Evolutionary conservation across 192 early-diverging fungal genomes (phyloP).

Genomic region (Powellomyces hirtus): DNA sequence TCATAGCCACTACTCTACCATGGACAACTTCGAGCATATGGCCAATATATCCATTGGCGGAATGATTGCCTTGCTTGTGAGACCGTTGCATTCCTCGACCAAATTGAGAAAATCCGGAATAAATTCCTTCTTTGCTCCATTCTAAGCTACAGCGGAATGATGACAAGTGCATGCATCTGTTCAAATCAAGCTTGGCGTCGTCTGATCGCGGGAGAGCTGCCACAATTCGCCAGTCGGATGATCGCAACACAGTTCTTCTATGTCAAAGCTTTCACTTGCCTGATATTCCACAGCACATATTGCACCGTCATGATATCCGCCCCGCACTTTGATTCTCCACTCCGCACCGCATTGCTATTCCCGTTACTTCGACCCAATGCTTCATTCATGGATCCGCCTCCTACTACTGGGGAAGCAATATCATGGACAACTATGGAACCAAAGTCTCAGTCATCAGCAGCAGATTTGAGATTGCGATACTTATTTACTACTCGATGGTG

Average conservation of each 20-base stretch:
- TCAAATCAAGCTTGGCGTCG: not conserved
- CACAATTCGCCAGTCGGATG: not conserved
- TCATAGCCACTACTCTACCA: no score
- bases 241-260: not conserved
- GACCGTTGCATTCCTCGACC: not conserved
- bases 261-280: not conserved
- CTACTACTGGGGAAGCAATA: conserved; percentile 9
- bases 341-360: not conserved
- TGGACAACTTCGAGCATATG: not conserved
- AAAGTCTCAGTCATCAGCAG: not conserved
- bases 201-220: not conserved
- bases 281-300: not conserved
- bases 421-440: conserved; percentile 9
- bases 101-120: not conserved
- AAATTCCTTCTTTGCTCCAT: not conserved
- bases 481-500: conserved; percentile 8
- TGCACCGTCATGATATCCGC: not conserved
- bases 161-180: not conserved
- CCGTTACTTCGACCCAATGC: conserved; percentile 1
- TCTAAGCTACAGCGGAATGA: not conserved
- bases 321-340: not conserved
- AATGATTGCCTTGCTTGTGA: not conserved
- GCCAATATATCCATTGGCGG: not conserved
- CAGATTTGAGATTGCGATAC: not conserved
- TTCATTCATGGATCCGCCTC: conserved; percentile 1